Evolutionary conservation across 148 eudicot species (phyloP).

Genomic region (Spergularia marina): DNA sequence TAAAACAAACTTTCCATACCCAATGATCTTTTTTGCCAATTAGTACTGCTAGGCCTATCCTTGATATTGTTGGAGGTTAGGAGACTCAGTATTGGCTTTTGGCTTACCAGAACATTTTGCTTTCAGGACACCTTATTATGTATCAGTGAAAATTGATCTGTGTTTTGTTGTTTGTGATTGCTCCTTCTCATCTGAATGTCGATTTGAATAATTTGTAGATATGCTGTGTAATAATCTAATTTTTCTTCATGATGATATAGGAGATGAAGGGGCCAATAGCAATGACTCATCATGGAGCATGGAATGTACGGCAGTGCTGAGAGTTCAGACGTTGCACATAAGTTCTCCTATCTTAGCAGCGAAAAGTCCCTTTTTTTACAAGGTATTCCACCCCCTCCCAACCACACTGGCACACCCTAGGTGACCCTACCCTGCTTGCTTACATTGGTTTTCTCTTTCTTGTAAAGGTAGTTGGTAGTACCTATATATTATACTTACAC

Average conservation of each 20-base stretch:
- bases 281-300: constrained; percentile 81
- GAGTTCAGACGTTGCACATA: constrained; percentile 77
- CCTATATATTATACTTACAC: not conserved
- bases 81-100: not conserved
- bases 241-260: constrained; percentile 33
- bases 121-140: not conserved
- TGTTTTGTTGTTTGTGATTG: not conserved
- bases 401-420: not conserved
- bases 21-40: not conserved
- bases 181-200: not conserved
- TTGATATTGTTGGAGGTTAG: not conserved
- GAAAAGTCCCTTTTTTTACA: constrained; percentile 93
- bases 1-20: not conserved
- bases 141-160: not conserved
- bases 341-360: constrained; percentile 98
- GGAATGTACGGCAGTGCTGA: constrained; percentile 64
- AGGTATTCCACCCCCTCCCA: constrained; percentile 40
- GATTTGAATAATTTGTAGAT: constrained; percentile 1
- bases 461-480: not conserved
- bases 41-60: not conserved
- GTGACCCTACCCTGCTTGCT: not conserved
- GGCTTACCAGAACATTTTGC: not conserved
- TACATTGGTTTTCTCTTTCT: constrained; percentile 2
- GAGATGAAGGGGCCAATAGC: constrained; percentile 76
- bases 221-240: constrained; percentile 2